Evolutionary conservation across 805 yeast genomes (phyloP).

Genomic region (Schizosaccharomyces japonicus): DNA sequence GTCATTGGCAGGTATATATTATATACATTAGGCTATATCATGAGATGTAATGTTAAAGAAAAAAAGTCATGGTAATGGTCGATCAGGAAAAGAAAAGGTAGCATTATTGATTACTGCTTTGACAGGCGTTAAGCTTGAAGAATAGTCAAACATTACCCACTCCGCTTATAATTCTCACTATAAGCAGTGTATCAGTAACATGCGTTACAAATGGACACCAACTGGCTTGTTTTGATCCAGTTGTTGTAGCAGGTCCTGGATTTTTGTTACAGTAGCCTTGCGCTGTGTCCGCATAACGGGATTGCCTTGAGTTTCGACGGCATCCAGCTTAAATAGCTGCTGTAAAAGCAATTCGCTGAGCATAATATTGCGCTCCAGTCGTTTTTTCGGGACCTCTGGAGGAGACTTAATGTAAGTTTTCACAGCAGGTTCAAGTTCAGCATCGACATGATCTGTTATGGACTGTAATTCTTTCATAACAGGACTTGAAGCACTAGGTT

Average conservation of each 20-base stretch:
- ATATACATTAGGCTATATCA: no score
- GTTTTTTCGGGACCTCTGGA: background rate
- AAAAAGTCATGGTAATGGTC: no score
- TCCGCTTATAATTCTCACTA: no score
- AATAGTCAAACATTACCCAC: no score
- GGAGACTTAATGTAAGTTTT: background rate
- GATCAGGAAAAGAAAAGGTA: no score
- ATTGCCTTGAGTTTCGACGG: slow-evolving; percentile 6
- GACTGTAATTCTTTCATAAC: background rate
- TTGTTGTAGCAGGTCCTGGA: background rate
- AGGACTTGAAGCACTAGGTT: background rate
- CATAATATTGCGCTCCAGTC: background rate
- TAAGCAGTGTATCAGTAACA: no score
- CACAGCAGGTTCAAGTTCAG: background rate
- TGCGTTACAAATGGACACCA: background rate
- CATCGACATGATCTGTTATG: background rate
- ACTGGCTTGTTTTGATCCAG: background rate
- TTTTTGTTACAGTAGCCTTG: background rate
- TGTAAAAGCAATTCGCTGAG: slow-evolving; percentile 6
- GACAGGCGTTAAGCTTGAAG: no score
- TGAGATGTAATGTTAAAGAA: no score
- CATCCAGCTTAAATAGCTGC: slow-evolving; percentile 9
- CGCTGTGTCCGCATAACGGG: background rate
- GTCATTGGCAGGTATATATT: no score
- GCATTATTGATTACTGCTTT: no score